A percentile compares a stretch with the other conserved stretches of the same genome.
phyloP scores from a whole-genome alignment of 805 yeast species.

The Zygosaccharomyces rouxii region DNA sequence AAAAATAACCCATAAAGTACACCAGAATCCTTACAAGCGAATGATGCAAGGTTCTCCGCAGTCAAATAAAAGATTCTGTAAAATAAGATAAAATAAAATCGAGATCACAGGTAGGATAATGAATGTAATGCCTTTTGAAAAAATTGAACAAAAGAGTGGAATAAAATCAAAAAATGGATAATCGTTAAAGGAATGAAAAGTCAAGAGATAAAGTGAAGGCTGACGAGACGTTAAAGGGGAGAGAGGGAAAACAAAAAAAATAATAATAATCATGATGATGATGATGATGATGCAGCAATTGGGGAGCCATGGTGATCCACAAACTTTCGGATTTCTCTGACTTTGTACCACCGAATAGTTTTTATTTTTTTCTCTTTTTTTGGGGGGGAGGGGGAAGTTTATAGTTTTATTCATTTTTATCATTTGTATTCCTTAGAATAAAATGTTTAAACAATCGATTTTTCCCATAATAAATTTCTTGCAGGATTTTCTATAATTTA shows the following conservation, averaged over 20 bases:
- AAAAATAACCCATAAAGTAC: neutral
- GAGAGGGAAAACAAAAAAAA: neutral
- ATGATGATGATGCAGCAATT: neutral
- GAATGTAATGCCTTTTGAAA: constrained; percentile 1
- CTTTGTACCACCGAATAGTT: neutral
- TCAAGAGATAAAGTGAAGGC: neutral
- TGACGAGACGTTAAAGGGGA: neutral
- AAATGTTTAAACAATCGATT: neutral
- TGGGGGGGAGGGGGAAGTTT: neutral
- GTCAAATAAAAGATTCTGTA: neutral
- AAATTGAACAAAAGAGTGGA: neutral
- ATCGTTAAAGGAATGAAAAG: constrained; percentile 1
- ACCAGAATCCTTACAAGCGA: constrained; percentile 2
- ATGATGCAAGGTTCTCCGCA: neutral
- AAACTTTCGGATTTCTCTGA: neutral
- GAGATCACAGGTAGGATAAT: neutral
- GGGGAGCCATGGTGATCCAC: neutral
- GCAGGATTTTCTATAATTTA: constrained; percentile 6
- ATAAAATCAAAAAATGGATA: neutral
- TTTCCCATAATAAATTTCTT: neutral
- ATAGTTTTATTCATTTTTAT: neutral
- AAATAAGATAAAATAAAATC: constrained; percentile 1
- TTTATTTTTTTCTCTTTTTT: neutral
- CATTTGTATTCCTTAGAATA: neutral
- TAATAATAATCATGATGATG: neutral